phyloP scores from a whole-genome alignment of 129 eudicot genomes.

The Deinandra increscens region DNA sequence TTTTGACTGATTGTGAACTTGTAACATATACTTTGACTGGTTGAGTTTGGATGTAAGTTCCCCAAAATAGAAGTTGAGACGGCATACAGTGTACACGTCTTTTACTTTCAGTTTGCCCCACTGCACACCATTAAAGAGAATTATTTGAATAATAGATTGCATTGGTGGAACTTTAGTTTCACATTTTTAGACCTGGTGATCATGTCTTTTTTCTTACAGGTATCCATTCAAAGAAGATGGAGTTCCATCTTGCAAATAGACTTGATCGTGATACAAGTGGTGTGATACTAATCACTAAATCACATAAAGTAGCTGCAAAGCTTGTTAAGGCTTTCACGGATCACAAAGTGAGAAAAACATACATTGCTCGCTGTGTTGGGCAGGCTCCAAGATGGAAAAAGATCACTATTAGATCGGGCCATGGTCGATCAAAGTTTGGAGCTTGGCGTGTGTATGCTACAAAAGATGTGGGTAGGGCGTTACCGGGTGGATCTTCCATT shows the following conservation, averaged over 20 bases:
- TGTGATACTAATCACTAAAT: conserved; percentile 71
- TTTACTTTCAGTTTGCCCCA: neutral
- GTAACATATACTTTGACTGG: too few relatives aligned
- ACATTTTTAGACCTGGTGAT: neutral
- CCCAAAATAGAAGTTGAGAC: neutral
- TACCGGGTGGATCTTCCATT: conserved; percentile 83
- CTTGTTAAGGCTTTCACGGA: conserved; percentile 93
- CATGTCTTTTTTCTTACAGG: conserved; percentile 27
- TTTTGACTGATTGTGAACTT: neutral
- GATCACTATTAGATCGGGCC: conserved; percentile 66
- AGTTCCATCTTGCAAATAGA: conserved; percentile 91
- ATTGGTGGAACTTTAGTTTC: neutral
- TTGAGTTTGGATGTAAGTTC: neutral
- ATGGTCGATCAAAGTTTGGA: conserved; percentile 89
- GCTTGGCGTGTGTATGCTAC: conserved; percentile 96
- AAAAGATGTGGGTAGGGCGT: conserved; percentile 61
- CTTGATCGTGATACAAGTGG: conserved; percentile 99
- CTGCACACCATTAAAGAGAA: neutral
- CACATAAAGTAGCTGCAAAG: conserved; percentile 91
- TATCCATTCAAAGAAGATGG: conserved; percentile 36
- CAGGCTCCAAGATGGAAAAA: conserved; percentile 60
- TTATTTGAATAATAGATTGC: neutral
- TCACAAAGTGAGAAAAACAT: conserved; percentile 76
- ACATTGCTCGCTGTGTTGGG: conserved; percentile 72
- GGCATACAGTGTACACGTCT: neutral